phyloP scores from a whole-genome alignment of 257 asterid species.

The Fraxinus cuspidata region DNA sequence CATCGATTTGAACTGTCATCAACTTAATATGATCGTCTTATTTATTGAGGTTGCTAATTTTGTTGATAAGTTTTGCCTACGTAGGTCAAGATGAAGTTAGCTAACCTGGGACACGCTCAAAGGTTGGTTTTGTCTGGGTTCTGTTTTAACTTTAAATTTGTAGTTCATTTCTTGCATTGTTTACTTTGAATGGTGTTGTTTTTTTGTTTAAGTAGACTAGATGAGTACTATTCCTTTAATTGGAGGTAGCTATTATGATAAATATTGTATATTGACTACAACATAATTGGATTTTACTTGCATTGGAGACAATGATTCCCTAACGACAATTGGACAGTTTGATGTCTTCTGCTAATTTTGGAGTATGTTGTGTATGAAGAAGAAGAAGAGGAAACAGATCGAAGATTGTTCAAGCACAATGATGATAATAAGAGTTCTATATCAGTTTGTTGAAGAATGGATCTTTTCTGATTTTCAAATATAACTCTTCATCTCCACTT shows the following conservation, averaged over 20 bases:
- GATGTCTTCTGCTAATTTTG: background rate
- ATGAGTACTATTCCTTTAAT: background rate
- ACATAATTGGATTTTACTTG: background rate
- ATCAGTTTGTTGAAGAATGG: background rate
- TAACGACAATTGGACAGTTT: background rate
- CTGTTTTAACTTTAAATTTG: background rate
- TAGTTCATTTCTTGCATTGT: background rate
- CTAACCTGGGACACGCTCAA: conserved; percentile 82
- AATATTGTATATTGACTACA: background rate
- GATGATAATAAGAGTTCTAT: background rate
- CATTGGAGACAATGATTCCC: background rate
- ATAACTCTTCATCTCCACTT: background rate
- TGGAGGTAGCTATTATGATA: conserved; percentile 8
- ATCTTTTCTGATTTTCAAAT: background rate
- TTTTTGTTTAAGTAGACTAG: conserved; percentile 12
- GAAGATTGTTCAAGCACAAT: background rate
- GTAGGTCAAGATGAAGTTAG: conserved; percentile 89
- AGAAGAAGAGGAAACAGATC: background rate
- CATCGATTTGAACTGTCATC: background rate
- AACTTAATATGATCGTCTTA: conserved; percentile 1
- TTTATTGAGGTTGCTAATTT: conserved; percentile 5
- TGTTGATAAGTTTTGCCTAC: conserved; percentile 31
- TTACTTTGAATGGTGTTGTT: background rate
- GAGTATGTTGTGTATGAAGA: background rate
- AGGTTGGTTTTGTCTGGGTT: conserved; percentile 43